phyloP scores from a whole-genome alignment of 345 rosid genomes.

The Eucalyptus tenuipes region DNA sequence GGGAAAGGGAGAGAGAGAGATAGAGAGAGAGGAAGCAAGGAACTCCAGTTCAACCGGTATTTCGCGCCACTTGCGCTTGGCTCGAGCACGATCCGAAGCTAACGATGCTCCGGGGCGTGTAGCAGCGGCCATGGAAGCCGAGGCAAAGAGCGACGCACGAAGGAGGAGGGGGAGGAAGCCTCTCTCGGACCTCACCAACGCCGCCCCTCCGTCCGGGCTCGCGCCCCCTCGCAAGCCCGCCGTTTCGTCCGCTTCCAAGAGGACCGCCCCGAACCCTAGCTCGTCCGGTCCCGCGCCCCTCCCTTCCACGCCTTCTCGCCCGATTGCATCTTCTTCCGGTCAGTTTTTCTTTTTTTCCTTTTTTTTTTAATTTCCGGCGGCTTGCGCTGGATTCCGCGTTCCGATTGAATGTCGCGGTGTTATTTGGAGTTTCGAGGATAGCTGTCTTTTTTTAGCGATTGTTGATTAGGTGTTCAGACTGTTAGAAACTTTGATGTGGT shows the following conservation, averaged over 20 bases:
- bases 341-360: neutral
- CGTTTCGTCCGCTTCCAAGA: neutral
- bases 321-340: neutral
- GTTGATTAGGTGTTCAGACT: neutral
- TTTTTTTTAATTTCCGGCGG: no score
- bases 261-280: neutral
- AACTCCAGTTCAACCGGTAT: neutral
- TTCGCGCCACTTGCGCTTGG: neutral
- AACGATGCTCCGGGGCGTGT: neutral
- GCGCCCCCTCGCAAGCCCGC: neutral
- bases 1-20: neutral
- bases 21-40: neutral
- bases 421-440: neutral
- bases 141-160: neutral
- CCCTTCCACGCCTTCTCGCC: neutral
- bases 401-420: neutral
- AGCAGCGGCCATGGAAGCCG: neutral
- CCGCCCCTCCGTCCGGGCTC: neutral
- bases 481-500: neutral
- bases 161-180: neutral
- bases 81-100: neutral
- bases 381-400: neutral
- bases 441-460: neutral
- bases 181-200: conserved; percentile 29
- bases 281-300: neutral